A percentile compares a stretch with the other conserved stretches of the same genome.
phyloP scores from a whole-genome alignment of 2,329 filamentous ascomycete species.

The Microdochium bolleyi region DNA sequence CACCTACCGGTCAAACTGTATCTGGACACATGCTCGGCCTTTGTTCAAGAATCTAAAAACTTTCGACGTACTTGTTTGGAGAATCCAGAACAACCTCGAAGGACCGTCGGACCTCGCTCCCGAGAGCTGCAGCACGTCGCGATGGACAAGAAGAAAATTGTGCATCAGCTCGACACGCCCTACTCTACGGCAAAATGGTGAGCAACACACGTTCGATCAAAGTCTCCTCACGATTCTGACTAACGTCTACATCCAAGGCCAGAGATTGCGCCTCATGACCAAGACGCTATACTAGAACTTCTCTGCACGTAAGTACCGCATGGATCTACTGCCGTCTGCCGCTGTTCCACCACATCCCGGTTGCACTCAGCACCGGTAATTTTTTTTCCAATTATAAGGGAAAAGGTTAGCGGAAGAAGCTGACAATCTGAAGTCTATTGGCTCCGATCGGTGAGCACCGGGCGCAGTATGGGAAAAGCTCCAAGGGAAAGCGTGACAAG shows the following conservation, averaged over 20 bases:
- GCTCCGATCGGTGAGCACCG: conserved; percentile 57
- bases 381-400: too few relatives aligned
- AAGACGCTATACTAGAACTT: conserved; percentile 58
- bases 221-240: neutral
- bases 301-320: conserved; percentile 49
- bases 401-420: neutral
- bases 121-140: neutral
- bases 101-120: too few relatives aligned
- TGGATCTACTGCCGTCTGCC: neutral
- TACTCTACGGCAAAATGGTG: conserved; percentile 56
- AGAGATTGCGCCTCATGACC: conserved; percentile 44
- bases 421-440: conserved; percentile 41
- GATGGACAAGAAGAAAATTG: conserved; percentile 49
- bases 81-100: too few relatives aligned
- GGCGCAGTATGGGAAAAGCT: conserved; percentile 40
- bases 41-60: too few relatives aligned
- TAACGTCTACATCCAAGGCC: conserved; percentile 40
- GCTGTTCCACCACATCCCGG: neutral
- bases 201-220: conserved; percentile 5
- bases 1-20: too few relatives aligned
- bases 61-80: too few relatives aligned
- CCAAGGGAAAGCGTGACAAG: conserved; percentile 52
- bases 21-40: too few relatives aligned
- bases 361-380: conserved; percentile 1
- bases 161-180: conserved; percentile 59